Percentiles rank a stretch among this genome's conserved stretches.
Conservation (phyloP, 2,329 filamentous ascomycete species). For the Penicillium rolfsii region DNA sequence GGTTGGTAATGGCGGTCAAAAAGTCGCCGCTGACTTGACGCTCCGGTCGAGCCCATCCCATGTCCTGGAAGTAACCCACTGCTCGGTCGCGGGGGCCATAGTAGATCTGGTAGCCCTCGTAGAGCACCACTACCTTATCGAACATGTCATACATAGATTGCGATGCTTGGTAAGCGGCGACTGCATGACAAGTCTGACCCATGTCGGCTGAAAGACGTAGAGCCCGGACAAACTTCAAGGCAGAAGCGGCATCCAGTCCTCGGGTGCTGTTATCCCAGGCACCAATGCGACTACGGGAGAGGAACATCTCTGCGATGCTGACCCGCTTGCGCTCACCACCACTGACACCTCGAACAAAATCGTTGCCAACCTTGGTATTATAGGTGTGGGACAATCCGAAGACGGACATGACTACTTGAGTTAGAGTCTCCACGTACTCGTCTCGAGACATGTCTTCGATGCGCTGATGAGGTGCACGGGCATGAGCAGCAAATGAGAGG, state of each 20-base stretch:
- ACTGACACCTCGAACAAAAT: conserved; percentile 61
- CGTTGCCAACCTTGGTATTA: conserved; percentile 50
- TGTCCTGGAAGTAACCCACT: conserved; percentile 65
- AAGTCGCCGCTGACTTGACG: conserved; percentile 71
- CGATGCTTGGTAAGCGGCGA: conserved; percentile 54
- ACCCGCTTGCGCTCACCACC: conserved; percentile 64
- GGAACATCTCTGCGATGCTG: conserved; percentile 44
- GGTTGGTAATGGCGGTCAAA: conserved; percentile 68
- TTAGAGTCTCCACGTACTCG: conserved; percentile 44
- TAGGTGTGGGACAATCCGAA: conserved; percentile 48
- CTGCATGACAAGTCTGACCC: conserved; percentile 44
- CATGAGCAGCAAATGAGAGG: conserved; percentile 72
- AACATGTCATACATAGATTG: conserved; percentile 62
- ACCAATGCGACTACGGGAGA: conserved; percentile 33
- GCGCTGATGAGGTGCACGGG: conserved; percentile 48
- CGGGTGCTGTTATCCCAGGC: conserved; percentile 52
- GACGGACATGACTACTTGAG: conserved; percentile 47
- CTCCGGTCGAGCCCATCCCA: conserved; percentile 68
- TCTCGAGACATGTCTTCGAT: conserved; percentile 25
- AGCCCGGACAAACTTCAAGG: conserved; percentile 59
- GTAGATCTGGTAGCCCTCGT: conserved; percentile 76
- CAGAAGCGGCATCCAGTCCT: conserved; percentile 58
- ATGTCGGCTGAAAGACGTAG: conserved; percentile 55
- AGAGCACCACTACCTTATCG: conserved; percentile 72
- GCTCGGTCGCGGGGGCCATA: conserved; percentile 65